Evolutionary conservation across 768 basidiomycete genomes (phyloP), one percentile per base, ranked within the genome.

Genomic region (Lactifluus hygrophoroides): DNA sequence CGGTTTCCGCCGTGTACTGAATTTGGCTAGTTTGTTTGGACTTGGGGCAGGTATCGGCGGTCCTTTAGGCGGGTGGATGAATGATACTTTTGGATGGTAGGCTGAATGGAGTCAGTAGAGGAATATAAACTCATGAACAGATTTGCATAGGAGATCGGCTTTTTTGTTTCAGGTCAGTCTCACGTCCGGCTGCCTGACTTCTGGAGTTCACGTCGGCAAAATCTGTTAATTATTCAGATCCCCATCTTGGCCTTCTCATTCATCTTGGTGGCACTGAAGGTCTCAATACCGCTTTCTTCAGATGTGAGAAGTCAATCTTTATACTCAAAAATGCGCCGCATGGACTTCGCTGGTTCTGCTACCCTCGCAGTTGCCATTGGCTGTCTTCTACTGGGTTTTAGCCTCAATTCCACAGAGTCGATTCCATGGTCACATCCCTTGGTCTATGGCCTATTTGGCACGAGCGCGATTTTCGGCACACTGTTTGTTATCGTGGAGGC

Each of bases 11-110:
- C n/a, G 25, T 52, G 25, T 56, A 30, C 40, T 51, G 23, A 46
- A 51, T 34, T 49, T 57, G 51, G 35, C 25, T 56, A 92, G 90
- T 71, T 70, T 91, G 62, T 95, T 83, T 68, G 94, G 93, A 43
- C 74, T 90, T 52, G 94, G 94, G 55, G 82, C 88, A 42, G 86
- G 84, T 48, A 71, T 90, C 21, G 89, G 89, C 46, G 89, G 89
- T 28, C 89, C 89, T 44, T 57, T 90, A 19, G 89, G 89, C 34
- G 89, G 89, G 21, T 90, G 86, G 86, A 77, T 92, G 54, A 88
- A 89, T 68, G 93, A 94, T 69, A 77, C 67, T 7, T 85, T 90
- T 68, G 91, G 90, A 62, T 94, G 92, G 93, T 88, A 70, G 64
- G 86, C 53, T 54, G 4, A 51, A 53, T 23, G 11, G 23, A 34